phyloP scores from a whole-genome alignment of 2,329 filamentous ascomycete genomes.

The Penicillium sp. region DNA sequence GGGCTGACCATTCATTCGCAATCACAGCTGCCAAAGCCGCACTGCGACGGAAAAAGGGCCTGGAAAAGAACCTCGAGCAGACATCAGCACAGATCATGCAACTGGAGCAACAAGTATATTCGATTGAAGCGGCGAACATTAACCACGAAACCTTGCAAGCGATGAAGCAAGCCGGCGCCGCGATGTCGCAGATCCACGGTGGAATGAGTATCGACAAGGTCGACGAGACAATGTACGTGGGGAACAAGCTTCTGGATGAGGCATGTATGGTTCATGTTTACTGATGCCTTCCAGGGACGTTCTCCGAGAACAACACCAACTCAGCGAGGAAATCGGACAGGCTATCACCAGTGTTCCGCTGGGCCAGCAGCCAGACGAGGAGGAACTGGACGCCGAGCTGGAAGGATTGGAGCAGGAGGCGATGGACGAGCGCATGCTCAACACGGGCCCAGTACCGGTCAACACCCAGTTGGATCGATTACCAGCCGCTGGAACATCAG shows the following conservation, averaged over 20 bases:
- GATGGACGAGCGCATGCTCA: slow-evolving; percentile 88
- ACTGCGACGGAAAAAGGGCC: slow-evolving; percentile 86
- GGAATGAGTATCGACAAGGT: slow-evolving; percentile 91
- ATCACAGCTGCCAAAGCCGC: slow-evolving; percentile 80
- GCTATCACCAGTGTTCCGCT: slow-evolving; percentile 69
- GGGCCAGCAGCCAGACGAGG: slow-evolving; percentile 71
- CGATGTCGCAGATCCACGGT: slow-evolving; percentile 90
- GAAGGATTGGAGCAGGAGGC: slow-evolving; percentile 84
- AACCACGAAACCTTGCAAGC: slow-evolving; percentile 92
- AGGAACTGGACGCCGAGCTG: slow-evolving; percentile 78
- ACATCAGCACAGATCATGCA: slow-evolving; percentile 84
- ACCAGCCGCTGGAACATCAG: slow-evolving; percentile 67
- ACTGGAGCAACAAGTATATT: slow-evolving; percentile 89
- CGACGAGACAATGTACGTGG: slow-evolving; percentile 81
- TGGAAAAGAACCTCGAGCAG: slow-evolving; percentile 87
- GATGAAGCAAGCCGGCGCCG: slow-evolving; percentile 83
- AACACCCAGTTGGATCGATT: slow-evolving; percentile 69
- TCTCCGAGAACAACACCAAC: slow-evolving; percentile 82
- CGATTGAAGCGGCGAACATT: slow-evolving; percentile 97
- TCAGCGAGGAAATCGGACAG: slow-evolving; percentile 86
- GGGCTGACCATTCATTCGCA: slow-evolving; percentile 1
- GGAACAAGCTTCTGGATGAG: neutral
- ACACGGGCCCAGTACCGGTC: slow-evolving; percentile 78
- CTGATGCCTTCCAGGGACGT: slow-evolving; percentile 60
- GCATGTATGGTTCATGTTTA: neutral